Evolutionary conservation across 306 rosid species (phyloP), one percentile per base, ranked within the genome.

Genomic region (Amphicarpaea edgeworthii): DNA sequence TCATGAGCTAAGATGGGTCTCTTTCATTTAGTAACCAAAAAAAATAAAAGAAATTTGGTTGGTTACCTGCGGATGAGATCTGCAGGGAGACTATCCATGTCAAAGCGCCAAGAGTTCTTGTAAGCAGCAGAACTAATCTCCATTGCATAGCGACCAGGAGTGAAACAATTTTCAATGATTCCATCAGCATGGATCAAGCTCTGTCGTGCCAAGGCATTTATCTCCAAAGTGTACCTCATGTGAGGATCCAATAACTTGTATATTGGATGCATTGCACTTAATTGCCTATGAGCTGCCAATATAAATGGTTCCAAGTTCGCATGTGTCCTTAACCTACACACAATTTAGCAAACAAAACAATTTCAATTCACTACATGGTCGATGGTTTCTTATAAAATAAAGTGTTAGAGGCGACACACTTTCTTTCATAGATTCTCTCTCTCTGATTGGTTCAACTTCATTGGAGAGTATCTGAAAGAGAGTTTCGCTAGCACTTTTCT

Each of bases 181-280:
- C 97, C 97, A 10, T 92, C 97, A 7, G 87, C 96, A 41, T 40
- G 79, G 83, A 95, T 75, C 15, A 95, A 75, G 55, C 43, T 67
- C 69, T 95, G 99, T 19, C 99, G 88, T 51, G 99, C 99, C 51
- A 85, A 55, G 17, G 81, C 93, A 73, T 95, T 95, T 82, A 95
- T 85, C 83, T 92, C 97, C 60, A 95, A 75, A 0, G 97, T 95
- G 68, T 95, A 95, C 77, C 99, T 84, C 99, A 92, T 95, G 85
- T 95, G 99, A 5, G 99, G 99, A 58, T 92, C 97, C 76, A 95
- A 79, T 50, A 95, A 86, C 89, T 92, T 92, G 78, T 62, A 92
- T 8, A 95, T 86, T 0, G 99, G 99, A 77, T 95, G 99, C 96
- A 95, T 79, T 15, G 93, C 93, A 75, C 99, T 95, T 76, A 95